A percentile compares a stretch with the other conserved stretches of the same genome.
These are phyloP conservation scores for Arctium lappa DNA, from an alignment of 129 eudicot species.

Conservation along the genomic window DNA sequence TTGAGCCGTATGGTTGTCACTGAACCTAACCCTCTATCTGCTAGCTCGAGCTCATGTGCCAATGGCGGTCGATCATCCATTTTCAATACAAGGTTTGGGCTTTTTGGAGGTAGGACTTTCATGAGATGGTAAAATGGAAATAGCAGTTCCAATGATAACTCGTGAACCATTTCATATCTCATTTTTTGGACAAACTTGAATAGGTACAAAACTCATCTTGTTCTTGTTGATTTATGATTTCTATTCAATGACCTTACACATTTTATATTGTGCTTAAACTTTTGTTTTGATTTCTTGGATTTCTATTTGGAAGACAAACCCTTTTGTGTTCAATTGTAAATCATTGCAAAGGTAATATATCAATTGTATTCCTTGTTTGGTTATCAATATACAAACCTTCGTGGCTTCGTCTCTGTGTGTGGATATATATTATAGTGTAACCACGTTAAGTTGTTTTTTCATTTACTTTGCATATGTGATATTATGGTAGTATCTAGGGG, in stretches of 20 bases:
- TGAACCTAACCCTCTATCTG: slow-evolving; percentile 19
- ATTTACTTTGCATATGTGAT: too few species aligned
- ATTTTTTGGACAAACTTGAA: neutral
- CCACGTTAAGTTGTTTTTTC: too few species aligned
- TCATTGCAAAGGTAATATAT: neutral
- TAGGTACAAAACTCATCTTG: neutral
- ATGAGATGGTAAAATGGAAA: slow-evolving; percentile 41
- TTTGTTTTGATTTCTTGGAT: neutral
- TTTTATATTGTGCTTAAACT: neutral
- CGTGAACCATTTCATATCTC: neutral
- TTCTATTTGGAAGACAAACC: neutral
- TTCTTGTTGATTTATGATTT: neutral
- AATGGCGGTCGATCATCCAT: slow-evolving; percentile 26
- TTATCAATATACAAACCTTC: neutral
- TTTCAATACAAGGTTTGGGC: slow-evolving; percentile 39
- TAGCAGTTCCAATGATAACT: slow-evolving; percentile 18
- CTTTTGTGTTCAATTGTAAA: neutral
- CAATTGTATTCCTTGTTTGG: neutral
- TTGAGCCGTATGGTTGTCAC: neutral
- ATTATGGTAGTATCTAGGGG: too few species aligned
- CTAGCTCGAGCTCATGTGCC: slow-evolving; percentile 24
- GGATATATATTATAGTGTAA: too few species aligned
- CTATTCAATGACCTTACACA: neutral
- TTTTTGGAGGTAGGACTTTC: slow-evolving; percentile 48
- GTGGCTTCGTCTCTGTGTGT: neutral